These are phyloP conservation scores for Aspergillus sp. DNA, from an alignment of 2,329 filamentous ascomycete species.

Conservation along the genomic window DNA sequence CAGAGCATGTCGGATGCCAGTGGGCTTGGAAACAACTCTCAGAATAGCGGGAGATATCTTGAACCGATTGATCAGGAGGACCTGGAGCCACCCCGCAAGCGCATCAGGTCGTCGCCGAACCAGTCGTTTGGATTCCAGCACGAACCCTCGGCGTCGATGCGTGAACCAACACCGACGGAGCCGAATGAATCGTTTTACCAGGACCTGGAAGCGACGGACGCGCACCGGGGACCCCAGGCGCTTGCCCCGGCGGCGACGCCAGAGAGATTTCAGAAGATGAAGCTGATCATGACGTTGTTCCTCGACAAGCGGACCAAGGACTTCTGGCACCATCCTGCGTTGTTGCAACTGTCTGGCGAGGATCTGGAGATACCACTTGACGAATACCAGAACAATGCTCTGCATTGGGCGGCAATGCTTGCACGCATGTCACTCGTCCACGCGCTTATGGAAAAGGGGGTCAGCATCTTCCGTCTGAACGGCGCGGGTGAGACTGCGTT, in stretches of 20 bases:
- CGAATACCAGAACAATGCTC: conserved; percentile 69
- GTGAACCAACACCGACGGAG: conserved; percentile 36
- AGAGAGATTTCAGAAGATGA: conserved; percentile 69
- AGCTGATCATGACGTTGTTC: conserved; percentile 72
- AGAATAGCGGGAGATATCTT: conserved; percentile 39
- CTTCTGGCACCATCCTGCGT: conserved; percentile 63
- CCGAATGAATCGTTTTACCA: conserved; percentile 40
- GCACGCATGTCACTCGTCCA: conserved; percentile 75
- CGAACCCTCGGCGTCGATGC: conserved; percentile 28
- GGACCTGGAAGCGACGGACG: conserved; percentile 27
- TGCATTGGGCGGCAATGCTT: conserved; percentile 94
- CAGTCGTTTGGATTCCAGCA: conserved; percentile 27
- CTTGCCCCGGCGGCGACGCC: conserved; percentile 47
- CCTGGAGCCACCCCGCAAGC: conserved; percentile 73
- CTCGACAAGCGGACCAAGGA: conserved; percentile 64
- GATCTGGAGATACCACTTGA: conserved; percentile 93
- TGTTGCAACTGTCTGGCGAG: conserved; percentile 63
- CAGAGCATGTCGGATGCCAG: conserved; percentile 68
- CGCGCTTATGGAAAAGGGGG: conserved; percentile 71
- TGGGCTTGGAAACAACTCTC: conserved; percentile 57
- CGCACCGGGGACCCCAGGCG: conserved; percentile 28
- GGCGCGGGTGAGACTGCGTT: conserved; percentile 82
- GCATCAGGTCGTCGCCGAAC: conserved; percentile 52
- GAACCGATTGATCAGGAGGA: conserved; percentile 42
- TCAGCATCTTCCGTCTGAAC: conserved; percentile 81